Evolutionary conservation across 2,329 filamentous ascomycete species (phyloP).

Genomic region (Neurospora crassa): DNA sequence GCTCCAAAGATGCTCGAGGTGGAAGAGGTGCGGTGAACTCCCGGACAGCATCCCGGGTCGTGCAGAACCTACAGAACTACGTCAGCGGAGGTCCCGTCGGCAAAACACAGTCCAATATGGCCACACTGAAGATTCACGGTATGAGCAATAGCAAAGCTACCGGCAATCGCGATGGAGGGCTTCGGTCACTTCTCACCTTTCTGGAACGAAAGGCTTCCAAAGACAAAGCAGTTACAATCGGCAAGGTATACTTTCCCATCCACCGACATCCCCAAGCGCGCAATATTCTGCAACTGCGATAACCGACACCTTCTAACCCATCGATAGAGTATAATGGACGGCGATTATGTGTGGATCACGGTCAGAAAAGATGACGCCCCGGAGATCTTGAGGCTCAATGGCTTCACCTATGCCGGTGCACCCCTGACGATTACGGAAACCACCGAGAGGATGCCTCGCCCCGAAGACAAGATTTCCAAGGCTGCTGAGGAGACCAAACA

Average conservation of each 20-base stretch:
- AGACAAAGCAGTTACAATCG: conserved; percentile 51
- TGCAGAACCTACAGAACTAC: conserved; percentile 16
- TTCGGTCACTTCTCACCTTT: conserved; percentile 55
- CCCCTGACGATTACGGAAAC: conserved; percentile 45
- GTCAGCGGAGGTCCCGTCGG: conserved; percentile 4
- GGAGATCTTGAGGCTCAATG: conserved; percentile 58
- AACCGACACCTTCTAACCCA: conserved; percentile 7
- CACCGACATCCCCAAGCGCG: conserved; percentile 26
- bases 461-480: conserved; percentile 33
- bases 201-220: conserved; percentile 60
- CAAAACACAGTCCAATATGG: conserved; percentile 22
- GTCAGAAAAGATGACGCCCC: conserved; percentile 55
- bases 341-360: conserved; percentile 60
- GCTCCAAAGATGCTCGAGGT: conserved; percentile 5
- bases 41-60: conserved; percentile 10
- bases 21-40: conserved; percentile 12
- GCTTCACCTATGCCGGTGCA: conserved; percentile 58
- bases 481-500: conserved; percentile 53
- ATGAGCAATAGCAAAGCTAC: conserved; percentile 61
- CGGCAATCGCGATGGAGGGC: conserved; percentile 55
- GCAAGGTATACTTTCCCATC: conserved; percentile 61
- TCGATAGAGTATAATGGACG: conserved; percentile 37
- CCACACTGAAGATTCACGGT: conserved; percentile 45
- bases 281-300: neutral
- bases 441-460: conserved; percentile 28